Conservation (phyloP, 2,329 filamentous ascomycete species). For the Botryotinia calthae region DNA sequence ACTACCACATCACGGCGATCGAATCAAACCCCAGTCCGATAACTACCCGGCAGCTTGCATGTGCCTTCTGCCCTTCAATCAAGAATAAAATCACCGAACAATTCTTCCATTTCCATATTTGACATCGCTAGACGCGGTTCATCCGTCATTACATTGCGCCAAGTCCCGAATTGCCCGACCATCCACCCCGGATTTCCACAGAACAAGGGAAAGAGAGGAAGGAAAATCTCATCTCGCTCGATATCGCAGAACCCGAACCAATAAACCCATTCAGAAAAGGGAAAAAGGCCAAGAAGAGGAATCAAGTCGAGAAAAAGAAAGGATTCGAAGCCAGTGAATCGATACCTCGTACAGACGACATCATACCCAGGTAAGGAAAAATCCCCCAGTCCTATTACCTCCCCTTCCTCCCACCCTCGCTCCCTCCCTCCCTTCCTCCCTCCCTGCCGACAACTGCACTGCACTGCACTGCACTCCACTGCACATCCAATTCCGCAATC, state of each 20-base stretch:
- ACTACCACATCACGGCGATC: not conserved
- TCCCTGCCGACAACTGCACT: not conserved
- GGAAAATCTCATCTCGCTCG: not conserved
- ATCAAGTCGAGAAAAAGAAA: not conserved
- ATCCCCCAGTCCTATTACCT: not conserved
- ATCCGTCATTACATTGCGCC: slow-evolving; percentile 6
- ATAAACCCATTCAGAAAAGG: not conserved
- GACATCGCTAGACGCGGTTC: slow-evolving; percentile 10
- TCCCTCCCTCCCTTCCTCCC: too few species aligned
- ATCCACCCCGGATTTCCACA: slow-evolving; percentile 7
- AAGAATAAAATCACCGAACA: not conserved
- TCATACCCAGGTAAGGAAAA: not conserved
- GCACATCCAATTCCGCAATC: not conserved
- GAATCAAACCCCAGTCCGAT: not conserved
- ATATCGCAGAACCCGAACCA: too few species aligned
- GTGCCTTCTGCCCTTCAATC: not conserved
- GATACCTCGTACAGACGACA: not conserved
- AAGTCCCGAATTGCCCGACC: slow-evolving; percentile 4
- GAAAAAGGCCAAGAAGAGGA: too few species aligned
- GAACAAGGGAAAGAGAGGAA: not conserved
- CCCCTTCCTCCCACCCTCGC: too few species aligned
- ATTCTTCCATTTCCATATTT: not conserved
- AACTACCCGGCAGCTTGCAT: not conserved
- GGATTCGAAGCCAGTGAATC: not conserved
- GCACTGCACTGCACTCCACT: not conserved